Evolutionary conservation across 768 basidiomycete species (phyloP).

Genomic region (Candolleomyces eurysporus): DNA sequence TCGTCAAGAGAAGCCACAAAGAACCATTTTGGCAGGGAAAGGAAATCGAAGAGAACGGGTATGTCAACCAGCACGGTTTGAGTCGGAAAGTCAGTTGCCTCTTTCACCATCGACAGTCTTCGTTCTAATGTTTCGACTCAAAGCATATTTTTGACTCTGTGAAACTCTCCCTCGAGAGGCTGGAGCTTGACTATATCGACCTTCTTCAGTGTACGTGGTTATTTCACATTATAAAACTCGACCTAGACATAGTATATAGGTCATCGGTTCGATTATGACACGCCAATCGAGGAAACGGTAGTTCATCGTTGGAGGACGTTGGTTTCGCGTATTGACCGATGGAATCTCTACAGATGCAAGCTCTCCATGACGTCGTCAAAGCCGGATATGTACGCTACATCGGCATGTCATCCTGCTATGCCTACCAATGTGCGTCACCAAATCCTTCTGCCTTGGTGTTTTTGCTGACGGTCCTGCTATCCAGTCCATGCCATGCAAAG

Average conservation of each 20-base stretch:
- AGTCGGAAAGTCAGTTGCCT: constrained; percentile 28
- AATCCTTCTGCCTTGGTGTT: too few species aligned
- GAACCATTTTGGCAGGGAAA: constrained; percentile 7
- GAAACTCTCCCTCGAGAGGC: constrained; percentile 57
- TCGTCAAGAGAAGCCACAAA: constrained; percentile 24
- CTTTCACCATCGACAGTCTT: too few species aligned
- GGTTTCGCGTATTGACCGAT: not conserved
- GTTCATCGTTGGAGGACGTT: not conserved
- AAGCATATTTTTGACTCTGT: constrained; percentile 77
- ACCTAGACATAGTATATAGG: constrained; percentile 29
- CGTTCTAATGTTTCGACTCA: too few species aligned
- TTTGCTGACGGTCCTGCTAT: too few species aligned
- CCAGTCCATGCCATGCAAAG: constrained; percentile 58
- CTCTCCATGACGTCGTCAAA: constrained; percentile 65
- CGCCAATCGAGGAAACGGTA: constrained; percentile 58
- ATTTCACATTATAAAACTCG: constrained; percentile 20
- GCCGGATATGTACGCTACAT: constrained; percentile 62
- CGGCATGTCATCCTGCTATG: constrained; percentile 56
- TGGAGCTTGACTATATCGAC: constrained; percentile 78
- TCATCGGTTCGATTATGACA: constrained; percentile 55
- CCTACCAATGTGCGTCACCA: constrained; percentile 53
- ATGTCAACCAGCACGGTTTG: constrained; percentile 52
- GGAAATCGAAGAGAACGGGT: constrained; percentile 41
- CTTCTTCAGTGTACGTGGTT: constrained; percentile 57
- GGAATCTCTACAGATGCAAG: constrained; percentile 56